A percentile compares a stretch with the other conserved stretches of the same genome.
Conservation (phyloP, 1,139 yeast genomes). For the Geotrichum cucujoidarum region DNA sequence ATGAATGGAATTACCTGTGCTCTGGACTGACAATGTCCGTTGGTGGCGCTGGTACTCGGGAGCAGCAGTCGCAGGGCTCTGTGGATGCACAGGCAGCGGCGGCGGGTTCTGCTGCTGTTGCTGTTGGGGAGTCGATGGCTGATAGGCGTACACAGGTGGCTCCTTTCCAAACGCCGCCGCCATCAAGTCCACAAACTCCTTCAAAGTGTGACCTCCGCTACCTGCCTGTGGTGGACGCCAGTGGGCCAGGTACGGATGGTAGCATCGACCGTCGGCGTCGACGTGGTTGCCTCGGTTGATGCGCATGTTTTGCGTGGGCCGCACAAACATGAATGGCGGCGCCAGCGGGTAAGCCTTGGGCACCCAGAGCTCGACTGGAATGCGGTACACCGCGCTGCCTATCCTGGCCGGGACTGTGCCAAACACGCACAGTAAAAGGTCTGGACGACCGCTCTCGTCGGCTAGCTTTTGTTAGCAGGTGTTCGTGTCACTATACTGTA, state of each 20-base stretch:
- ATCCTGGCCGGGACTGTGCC: constrained; percentile 49
- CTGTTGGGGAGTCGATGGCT: constrained; percentile 27
- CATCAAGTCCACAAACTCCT: constrained; percentile 40
- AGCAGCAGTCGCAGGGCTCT: constrained; percentile 2
- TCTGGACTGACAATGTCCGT: constrained; percentile 1
- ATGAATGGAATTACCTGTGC: constrained; percentile 10
- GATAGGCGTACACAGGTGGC: constrained; percentile 51
- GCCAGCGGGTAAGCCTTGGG: constrained; percentile 61
- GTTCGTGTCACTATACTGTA: neutral
- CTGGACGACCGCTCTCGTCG: constrained; percentile 52
- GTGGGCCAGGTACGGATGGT: constrained; percentile 59
- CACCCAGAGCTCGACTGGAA: constrained; percentile 74
- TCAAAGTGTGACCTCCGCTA: constrained; percentile 36
- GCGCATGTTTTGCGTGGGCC: constrained; percentile 46
- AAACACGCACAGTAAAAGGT: constrained; percentile 56
- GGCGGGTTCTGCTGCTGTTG: constrained; percentile 18
- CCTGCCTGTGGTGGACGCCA: constrained; percentile 44
- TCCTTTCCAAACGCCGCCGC: constrained; percentile 43
- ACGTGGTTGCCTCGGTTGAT: constrained; percentile 61
- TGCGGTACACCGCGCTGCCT: constrained; percentile 35
- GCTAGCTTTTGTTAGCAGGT: constrained; percentile 28
- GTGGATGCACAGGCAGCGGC: constrained; percentile 21
- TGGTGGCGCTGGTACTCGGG: neutral
- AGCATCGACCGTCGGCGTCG: constrained; percentile 69
- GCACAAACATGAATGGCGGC: constrained; percentile 62